Base-by-base conservation (phyloP, 2,329 filamentous ascomycete genomes). In the Cordyceps pruinosa region DNA sequence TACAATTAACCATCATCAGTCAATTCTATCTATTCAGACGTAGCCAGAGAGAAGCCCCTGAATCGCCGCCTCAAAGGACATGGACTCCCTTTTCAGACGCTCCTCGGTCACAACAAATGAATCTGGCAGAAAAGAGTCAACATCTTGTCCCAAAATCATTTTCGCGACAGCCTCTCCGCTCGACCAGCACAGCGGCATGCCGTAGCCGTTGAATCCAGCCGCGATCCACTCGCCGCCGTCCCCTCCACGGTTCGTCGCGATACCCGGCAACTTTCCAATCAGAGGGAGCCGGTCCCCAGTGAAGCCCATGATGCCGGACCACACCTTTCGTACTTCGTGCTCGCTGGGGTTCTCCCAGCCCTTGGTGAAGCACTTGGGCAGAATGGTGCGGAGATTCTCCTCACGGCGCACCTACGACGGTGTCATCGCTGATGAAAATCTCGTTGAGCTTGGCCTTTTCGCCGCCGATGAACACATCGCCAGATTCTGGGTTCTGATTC, bases 391-490 rank as follows among this genome's bases (percentile, higher is more conserved):
- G 2, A 70, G 68, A 60, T 66, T 70, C 45, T 60, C 67, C 32
- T 63, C 60, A 70, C 48, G 69, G 58, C 2, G 68, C 61, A 4
- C 75, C 73, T 2, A 75, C 61, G 8, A 65, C 63, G 2, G 68
- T 68, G 62, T 83, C 79, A 12, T 76, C 73, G 2, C 72, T 69
- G 2, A 75, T 64, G 0, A 78, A 75, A 0, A 81, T 53, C 45
- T 76, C 71, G 19, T 70, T 50, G 10, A 64, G 21, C 15, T 57
- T 25, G 32, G 69, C 66, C 54, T 77, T 75, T 0, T 78, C 80
- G 1, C 79, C 80, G 1, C 80, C 79, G 9, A 79, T 66, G 73
- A 83, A 77, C 56, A 83, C 69, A 39, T 77, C 72, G 12, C 73
- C 69, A 0, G 67, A 67, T 2, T 57, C 15, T 1, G 63, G 59